Evolutionary conservation across 208 protist species (phyloP).

Genomic region (Crithidia sp.): DNA sequence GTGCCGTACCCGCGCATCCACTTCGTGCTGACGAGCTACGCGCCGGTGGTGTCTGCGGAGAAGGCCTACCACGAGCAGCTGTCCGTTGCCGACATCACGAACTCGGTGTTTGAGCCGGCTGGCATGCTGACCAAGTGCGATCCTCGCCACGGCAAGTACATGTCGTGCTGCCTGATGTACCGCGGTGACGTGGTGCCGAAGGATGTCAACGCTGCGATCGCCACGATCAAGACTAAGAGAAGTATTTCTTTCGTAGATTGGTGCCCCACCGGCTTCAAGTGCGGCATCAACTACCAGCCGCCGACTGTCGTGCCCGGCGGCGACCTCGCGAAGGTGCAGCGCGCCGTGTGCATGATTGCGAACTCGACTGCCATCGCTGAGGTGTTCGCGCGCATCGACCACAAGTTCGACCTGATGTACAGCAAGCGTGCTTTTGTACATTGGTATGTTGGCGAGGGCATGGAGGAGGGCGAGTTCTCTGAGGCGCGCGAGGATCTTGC

Average conservation of each 20-base stretch:
- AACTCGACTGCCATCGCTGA: conserved; percentile 95
- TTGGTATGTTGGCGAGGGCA: conserved; percentile 93
- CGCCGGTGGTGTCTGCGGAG: no score
- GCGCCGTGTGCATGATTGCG: conserved; percentile 95
- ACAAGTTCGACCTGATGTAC: conserved; percentile 95
- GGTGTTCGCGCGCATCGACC: conserved; percentile 93
- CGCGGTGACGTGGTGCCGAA: conserved; percentile 98
- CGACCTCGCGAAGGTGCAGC: conserved; percentile 94
- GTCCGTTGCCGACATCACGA: conserved; percentile 93
- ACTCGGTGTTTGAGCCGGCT: conserved; percentile 94
- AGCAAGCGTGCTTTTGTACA: conserved; percentile 93
- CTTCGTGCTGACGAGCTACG: no score
- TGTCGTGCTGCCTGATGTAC: conserved; percentile 98
- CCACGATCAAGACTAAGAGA: conserved; percentile 95
- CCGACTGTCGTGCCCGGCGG: conserved; percentile 95
- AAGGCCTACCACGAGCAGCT: no score
- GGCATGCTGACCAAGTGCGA: conserved; percentile 97
- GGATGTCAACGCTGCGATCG: conserved; percentile 95
- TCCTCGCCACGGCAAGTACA: conserved; percentile 97
- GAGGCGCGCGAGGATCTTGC: conserved; percentile 97
- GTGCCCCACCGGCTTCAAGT: conserved; percentile 98
- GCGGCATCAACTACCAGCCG: conserved; percentile 99
- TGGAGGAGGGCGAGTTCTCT: conserved; percentile 97
- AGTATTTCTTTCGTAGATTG: conserved; percentile 98
- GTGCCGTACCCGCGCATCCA: no score